phyloP scores from a whole-genome alignment of 140 eudicot species.

The Bidens hawaiensis region DNA sequence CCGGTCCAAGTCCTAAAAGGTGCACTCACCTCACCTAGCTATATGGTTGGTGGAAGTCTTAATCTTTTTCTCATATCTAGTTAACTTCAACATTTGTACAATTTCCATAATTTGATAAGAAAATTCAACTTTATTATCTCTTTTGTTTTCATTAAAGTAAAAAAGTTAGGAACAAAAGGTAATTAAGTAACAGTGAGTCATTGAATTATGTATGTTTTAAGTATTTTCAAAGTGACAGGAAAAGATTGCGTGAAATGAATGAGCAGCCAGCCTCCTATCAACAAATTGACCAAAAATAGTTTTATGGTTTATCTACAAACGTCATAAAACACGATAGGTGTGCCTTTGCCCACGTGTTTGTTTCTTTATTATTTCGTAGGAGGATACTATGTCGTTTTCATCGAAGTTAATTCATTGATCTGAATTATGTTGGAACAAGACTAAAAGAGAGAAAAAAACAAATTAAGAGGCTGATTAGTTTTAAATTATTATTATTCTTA shows the following conservation, averaged over 20 bases:
- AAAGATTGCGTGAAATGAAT: constrained; percentile 24
- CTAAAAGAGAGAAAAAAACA: constrained; percentile 1
- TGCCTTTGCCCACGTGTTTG: constrained; percentile 22
- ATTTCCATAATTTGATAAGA: neutral
- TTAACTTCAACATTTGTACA: neutral
- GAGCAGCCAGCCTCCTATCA: constrained; percentile 9
- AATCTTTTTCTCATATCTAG: neutral
- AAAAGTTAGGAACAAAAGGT: neutral
- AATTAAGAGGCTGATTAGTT: constrained; percentile 15
- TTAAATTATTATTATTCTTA: neutral
- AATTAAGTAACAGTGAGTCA: neutral
- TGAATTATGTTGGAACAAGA: constrained; percentile 8
- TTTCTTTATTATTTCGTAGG: neutral
- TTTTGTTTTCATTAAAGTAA: neutral
- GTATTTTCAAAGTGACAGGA: neutral
- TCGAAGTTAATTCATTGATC: constrained; percentile 11
- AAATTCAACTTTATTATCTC: neutral
- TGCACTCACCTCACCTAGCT: neutral
- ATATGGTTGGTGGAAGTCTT: neutral
- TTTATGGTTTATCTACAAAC: constrained; percentile 12
- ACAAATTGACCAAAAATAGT: constrained; percentile 30
- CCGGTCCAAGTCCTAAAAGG: constrained; percentile 16
- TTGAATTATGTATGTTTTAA: neutral
- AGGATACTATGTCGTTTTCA: constrained; percentile 5
- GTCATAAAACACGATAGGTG: neutral